A percentile compares a stretch with the other conserved stretches of the same genome.
Evolutionary conservation across 208 protist species (phyloP).

Genomic region (Naegleria lovaniensis): DNA sequence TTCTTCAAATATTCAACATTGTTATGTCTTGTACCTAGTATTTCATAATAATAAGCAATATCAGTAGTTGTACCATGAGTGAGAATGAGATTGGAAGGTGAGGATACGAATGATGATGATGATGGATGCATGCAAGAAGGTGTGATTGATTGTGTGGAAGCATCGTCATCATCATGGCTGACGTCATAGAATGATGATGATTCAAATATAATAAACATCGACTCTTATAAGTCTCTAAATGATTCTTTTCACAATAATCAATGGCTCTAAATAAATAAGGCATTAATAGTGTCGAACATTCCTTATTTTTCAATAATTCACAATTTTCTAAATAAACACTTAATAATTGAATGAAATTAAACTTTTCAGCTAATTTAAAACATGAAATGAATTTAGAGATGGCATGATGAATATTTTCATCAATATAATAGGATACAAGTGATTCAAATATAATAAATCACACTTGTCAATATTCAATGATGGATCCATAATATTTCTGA

Average conservation of each 20-base stretch:
- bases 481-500: not conserved
- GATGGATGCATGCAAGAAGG: too few relatives aligned
- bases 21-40: not conserved
- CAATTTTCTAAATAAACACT: not conserved
- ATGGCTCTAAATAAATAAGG: not conserved
- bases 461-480: not conserved
- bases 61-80: not conserved
- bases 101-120: too few relatives aligned
- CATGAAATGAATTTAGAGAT: not conserved
- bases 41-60: not conserved
- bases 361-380: not conserved
- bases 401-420: not conserved
- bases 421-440: not conserved
- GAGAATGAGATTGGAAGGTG: not conserved
- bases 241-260: not conserved
- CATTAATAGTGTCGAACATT: not conserved
- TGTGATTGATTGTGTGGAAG: too few relatives aligned
- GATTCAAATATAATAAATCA: slow-evolving; percentile 1
- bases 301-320: not conserved
- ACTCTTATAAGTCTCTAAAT: not conserved
- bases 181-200: too few relatives aligned
- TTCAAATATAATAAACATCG: not conserved
- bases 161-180: too few relatives aligned
- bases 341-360: not conserved
- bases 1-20: not conserved